Conservation (phyloP, 108 stramenopile genomes). For the Fragilaria radians region DNA sequence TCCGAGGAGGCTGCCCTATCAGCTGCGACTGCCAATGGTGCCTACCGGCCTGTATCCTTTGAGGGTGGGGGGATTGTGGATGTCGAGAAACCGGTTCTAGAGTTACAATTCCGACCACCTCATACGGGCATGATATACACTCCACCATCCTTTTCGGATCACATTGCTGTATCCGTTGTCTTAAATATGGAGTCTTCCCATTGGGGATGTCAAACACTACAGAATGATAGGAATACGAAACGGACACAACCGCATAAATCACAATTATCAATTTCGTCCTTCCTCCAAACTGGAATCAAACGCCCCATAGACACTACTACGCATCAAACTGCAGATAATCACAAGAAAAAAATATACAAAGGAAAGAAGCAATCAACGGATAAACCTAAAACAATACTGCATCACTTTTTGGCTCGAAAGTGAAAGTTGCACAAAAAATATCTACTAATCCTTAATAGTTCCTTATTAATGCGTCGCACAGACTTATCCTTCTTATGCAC, state of each 20-base stretch:
- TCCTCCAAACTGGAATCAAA: slow-evolving; percentile 43
- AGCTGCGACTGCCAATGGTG: slow-evolving; percentile 74
- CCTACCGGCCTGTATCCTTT: slow-evolving; percentile 68
- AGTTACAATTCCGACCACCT: slow-evolving; percentile 64
- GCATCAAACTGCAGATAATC: background rate
- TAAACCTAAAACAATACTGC: background rate
- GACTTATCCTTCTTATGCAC: too few species aligned
- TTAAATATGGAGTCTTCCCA: slow-evolving; percentile 24
- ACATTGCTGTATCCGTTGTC: slow-evolving; percentile 75
- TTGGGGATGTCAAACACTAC: slow-evolving; percentile 17
- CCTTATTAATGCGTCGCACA: too few species aligned
- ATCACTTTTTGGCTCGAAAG: background rate
- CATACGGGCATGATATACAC: slow-evolving; percentile 91
- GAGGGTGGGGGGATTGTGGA: slow-evolving; percentile 77
- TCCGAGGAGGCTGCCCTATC: slow-evolving; percentile 66
- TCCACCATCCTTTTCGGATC: slow-evolving; percentile 86
- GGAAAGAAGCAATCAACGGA: background rate
- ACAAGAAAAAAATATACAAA: background rate
- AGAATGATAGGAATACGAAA: slow-evolving; percentile 47
- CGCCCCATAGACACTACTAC: background rate
- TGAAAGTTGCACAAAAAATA: too few species aligned
- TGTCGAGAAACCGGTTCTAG: slow-evolving; percentile 53
- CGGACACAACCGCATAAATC: slow-evolving; percentile 82
- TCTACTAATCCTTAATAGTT: too few species aligned
- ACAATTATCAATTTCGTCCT: slow-evolving; percentile 68